These are phyloP conservation scores for Nitzschia putrida DNA, from an alignment of 108 stramenopile genomes.

Conservation along the genomic window DNA sequence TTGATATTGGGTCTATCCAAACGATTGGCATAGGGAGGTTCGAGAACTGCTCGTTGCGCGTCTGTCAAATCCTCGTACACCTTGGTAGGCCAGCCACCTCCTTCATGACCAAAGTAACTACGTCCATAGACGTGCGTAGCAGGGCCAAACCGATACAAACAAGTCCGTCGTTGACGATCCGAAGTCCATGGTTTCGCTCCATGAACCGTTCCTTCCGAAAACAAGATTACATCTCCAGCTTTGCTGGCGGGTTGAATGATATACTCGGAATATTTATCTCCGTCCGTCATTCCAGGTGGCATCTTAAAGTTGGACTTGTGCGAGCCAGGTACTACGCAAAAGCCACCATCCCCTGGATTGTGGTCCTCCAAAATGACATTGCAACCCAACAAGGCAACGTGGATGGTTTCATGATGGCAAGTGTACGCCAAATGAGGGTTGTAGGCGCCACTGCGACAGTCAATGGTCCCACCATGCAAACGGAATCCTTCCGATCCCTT, in stretches of 20 bases:
- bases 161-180: constrained; percentile 67
- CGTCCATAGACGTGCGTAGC: constrained; percentile 83
- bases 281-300: constrained; percentile 86
- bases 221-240: constrained; percentile 91
- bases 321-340: constrained; percentile 88
- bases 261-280: constrained; percentile 67
- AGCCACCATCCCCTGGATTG: constrained; percentile 85
- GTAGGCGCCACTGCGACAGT: constrained; percentile 75
- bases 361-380: constrained; percentile 86
- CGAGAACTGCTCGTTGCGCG: constrained; percentile 81
- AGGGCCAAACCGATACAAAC: constrained; percentile 86
- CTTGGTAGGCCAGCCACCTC: constrained; percentile 71
- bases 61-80: constrained; percentile 81
- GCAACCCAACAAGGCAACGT: constrained; percentile 70
- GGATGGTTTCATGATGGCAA: constrained; percentile 73
- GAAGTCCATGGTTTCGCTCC: constrained; percentile 85
- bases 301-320: constrained; percentile 92
- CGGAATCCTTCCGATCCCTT: constrained; percentile 88
- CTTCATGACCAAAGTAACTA: constrained; percentile 82
- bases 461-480: constrained; percentile 89
- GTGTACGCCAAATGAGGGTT: constrained; percentile 84
- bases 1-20: constrained; percentile 80
- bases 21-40: constrained; percentile 88
- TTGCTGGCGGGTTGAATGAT: constrained; percentile 87
- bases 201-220: constrained; percentile 90